A percentile compares a stretch with the other conserved stretches of the same genome.
Conservation (phyloP, 768 basidiomycete genomes). For the Pulveroboletus sp. region DNA sequence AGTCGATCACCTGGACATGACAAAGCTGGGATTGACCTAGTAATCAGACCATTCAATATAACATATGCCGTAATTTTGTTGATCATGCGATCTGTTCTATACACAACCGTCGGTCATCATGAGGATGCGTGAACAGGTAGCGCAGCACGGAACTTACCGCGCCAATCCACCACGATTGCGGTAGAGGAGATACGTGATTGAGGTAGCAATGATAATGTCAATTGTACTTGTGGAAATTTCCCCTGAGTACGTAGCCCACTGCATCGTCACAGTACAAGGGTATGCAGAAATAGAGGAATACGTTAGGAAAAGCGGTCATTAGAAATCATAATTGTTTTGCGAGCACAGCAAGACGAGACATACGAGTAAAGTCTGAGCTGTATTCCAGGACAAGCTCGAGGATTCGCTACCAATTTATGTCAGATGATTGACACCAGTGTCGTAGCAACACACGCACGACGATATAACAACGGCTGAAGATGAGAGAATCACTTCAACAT, state of each 20-base stretch:
- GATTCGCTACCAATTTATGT: background rate
- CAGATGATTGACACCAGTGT: background rate
- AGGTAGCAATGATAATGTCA: background rate
- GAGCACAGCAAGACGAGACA: background rate
- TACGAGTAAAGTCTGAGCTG: background rate
- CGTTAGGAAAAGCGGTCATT: background rate
- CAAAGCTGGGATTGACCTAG: no score
- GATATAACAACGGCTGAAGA: background rate
- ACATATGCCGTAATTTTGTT: no score
- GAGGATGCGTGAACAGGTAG: background rate
- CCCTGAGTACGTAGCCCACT: background rate
- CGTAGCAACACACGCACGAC: background rate
- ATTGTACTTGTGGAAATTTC: no score
- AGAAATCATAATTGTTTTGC: no score
- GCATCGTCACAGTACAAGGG: no score
- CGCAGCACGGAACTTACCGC: background rate
- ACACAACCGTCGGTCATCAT: background rate
- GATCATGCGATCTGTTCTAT: no score
- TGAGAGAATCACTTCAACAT: background rate
- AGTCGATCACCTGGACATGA: no score
- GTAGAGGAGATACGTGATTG: background rate
- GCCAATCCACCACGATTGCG: background rate
- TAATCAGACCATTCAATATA: no score
- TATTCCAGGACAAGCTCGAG: background rate
- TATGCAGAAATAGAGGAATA: no score